Evolutionary conservation across 495 filamentous ascomycete genomes (phyloP), one percentile per base, ranked within the genome.

Genomic region (Penicillium odoratum): DNA sequence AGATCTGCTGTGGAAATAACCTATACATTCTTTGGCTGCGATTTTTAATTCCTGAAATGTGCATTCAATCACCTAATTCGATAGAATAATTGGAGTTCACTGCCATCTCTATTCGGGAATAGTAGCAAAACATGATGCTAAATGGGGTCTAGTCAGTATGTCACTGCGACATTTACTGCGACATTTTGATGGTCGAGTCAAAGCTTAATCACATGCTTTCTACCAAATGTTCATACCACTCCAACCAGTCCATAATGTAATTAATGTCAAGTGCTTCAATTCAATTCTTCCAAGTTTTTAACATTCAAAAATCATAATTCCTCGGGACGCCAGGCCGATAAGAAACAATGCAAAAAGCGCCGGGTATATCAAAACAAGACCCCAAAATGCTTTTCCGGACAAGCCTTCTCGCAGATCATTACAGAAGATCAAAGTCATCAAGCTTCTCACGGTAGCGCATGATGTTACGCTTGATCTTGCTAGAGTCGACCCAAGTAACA

Each of bases 391-490:
- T 59, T 68, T 68, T 65, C 50, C 16, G 10, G 49, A 47, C n/a
- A 25, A 26, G 46, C 26, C 34, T 5, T 45, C 25, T 16, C 42
- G n/a, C 30, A 33, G 42, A 13, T 9, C n/a, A 51, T 48, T 61
- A 95, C 63, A 97, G 76, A 64, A 97, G 78, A 78, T 98, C 95
- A 68, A 93, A 98, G 74, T 98, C 94, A 78, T 98, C 94, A 76
- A 96, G 70, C 76, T 96, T 91, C 72, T 96, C 91, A 57, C 92
- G 85, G 69, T 98, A 98, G 68, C 86, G 87, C 84, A 96, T 83
- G 55, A 97, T 93, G 63, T 88, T 93, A 67, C 88, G 81, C 86
- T 94, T 97, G 76, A 98, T 96, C 89, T 97, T 97, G 70, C 89
- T 93, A 51, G 88, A 89, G 62, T 95, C 91, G 30, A 93, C 90